A percentile compares a stretch with the other conserved stretches of the same genome.
phyloP scores from a whole-genome alignment of 1,139 yeast species.

The Magnusiomyces fungicola region DNA sequence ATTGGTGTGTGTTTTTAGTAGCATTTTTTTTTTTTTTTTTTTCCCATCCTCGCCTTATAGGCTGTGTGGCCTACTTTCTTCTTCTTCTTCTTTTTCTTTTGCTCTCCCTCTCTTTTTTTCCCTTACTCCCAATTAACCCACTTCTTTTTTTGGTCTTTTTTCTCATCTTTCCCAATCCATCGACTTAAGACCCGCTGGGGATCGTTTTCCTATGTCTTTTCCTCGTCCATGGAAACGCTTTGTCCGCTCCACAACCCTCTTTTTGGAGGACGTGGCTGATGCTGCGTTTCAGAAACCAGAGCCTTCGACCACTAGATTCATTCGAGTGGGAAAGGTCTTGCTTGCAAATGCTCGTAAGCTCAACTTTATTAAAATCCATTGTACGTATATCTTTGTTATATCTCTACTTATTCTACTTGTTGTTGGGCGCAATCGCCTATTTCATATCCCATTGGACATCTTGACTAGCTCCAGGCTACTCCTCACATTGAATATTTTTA shows the following conservation, averaged over 20 bases:
- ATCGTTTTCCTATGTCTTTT: background rate
- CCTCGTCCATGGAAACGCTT: background rate
- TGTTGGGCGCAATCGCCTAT: background rate
- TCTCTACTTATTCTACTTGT: too few species aligned
- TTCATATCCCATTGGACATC: background rate
- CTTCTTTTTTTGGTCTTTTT: too few species aligned
- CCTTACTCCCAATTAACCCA: background rate
- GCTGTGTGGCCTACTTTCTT: background rate
- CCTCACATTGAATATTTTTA: too few species aligned
- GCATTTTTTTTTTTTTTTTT: too few species aligned
- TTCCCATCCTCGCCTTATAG: background rate
- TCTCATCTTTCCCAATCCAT: too few species aligned
- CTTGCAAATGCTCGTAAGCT: background rate
- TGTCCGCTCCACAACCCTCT: background rate
- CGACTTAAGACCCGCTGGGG: too few species aligned
- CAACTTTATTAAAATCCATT: slow-evolving; percentile 5
- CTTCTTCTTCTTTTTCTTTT: background rate
- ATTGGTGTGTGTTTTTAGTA: too few species aligned
- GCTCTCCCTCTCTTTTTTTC: background rate
- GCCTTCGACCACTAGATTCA: background rate
- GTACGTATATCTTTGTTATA: background rate
- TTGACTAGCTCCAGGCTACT: background rate
- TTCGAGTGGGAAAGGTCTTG: background rate
- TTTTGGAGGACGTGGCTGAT: background rate
- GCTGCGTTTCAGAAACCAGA: background rate